Evolutionary conservation across 192 early-diverging fungal species (phyloP), one percentile per base, ranked within the genome.

Genomic region (Paraglomus occultum): DNA sequence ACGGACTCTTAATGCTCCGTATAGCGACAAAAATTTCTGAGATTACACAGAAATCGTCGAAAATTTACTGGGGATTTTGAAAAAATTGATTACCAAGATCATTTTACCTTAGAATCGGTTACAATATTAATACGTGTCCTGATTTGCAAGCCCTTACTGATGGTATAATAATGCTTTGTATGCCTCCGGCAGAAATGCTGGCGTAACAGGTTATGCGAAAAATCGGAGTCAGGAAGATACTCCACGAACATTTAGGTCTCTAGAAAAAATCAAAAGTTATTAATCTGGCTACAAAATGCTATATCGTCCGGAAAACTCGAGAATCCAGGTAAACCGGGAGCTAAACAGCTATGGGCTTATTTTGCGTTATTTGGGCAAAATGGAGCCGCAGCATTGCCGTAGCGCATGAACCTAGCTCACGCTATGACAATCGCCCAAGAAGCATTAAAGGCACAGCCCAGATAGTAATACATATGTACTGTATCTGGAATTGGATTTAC

Each of bases 81-180:
- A n/a, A n/a, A n/a, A n/a, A 67, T 67, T 39, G 38, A 67, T 52
- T 67, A 67, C 53, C 50, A 38, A 42, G 47, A 67, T 12, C 31
- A 52, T 0, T 67, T 67, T 52, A 52, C 45, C 46, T 64, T 64
- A 64, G 62, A 64, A 64, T 64, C 46, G 4, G 62, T 64, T 22
- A 64, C 44, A 18, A 15, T 66, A 39, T 51, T 17, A 51, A 23
- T 51, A 52, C 39, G 15, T 1, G 6, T 17, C 47, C 64, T 14
- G 22, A 52, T 17, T 43, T n/a, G 43, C 15, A 66, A 42, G 64
- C 38, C 42, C 50, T 66, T 38, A 18, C 64, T 11, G 50, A 66
- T 66, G 50, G 51, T n/a, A 66, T 66, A 51, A n/a, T 66, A 4
- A 66, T 66, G 47, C 64, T 66, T 52, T 51, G 64, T 53, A 66